Base-by-base conservation (phyloP, 225 moss, liverwort and hornwort genomes). In the Anthoceros angustus region DNA sequence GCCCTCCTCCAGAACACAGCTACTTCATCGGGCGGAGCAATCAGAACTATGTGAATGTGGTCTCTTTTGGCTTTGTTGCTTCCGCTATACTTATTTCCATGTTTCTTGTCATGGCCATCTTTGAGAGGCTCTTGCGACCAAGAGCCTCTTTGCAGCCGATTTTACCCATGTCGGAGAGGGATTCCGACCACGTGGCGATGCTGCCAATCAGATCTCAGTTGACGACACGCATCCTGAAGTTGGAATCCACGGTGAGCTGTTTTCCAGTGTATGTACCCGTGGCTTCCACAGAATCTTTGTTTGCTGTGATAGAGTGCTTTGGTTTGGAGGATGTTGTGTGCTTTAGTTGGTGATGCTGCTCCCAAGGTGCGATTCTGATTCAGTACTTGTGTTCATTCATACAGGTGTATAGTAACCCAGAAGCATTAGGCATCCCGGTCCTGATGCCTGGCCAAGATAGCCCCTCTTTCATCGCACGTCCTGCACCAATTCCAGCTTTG, bases 11-110 rank as follows among this genome's bases (percentile, higher is more conserved):
- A 20, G 0, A 9, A 15, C 16, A 8, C 14, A 23, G 55, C 7
- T 15, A 55, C 8, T 5, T 15, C 7, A 23, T 15, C n/a, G 16
- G 55, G 16, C 55, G n/a, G 55, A 55, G 55, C 18, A 55, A 55
- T 20, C 55, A 55, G 14, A 55, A 23, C 55, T 55, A 55, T 23
- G 55, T 79, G 39, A 79, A 79, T 70, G 79, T 75, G 26, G 67
- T 79, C 10, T 79, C 75, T 4, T 79, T 79, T 41, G 79, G 72
- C 21, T 79, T 79, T 50, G 70, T 79, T 5, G 75, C 79, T 0
- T 72, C 75, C 1, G 75, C 79, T 5, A 73, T 79, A 42, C 64
- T 79, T 15, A 75, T 79, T 14, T 75, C 75, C n/a, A 70, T 75
- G 75, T 79, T 79, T 24, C 25, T 79, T 66, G 42, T 73, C 12